Percentiles rank a stretch among this genome's conserved stretches.
phyloP scores from a whole-genome alignment of 768 basidiomycete species.

The Ramaria sp. region DNA sequence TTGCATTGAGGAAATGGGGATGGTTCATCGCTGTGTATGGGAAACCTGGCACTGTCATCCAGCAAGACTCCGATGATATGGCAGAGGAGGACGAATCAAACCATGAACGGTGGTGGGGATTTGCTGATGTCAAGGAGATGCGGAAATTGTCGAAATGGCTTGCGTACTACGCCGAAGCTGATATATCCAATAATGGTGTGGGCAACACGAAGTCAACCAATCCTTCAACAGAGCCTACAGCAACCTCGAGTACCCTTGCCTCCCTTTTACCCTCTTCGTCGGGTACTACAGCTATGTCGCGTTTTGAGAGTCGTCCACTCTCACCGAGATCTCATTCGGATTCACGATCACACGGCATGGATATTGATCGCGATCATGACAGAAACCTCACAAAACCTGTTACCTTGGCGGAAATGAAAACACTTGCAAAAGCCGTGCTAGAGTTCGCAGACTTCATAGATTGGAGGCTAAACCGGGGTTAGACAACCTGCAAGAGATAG shows the following conservation, averaged over 20 bases:
- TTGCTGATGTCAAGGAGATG: conserved; percentile 57
- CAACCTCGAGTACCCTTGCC: not conserved
- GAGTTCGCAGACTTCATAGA: conserved; percentile 7
- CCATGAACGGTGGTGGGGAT: conserved; percentile 64
- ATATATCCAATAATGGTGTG: conserved; percentile 17
- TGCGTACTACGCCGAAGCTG: conserved; percentile 30
- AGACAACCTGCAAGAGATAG: not conserved
- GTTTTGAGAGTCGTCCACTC: not conserved
- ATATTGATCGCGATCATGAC: not conserved
- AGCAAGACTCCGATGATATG: conserved; percentile 16
- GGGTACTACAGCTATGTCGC: not conserved
- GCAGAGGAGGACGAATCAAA: conserved; percentile 24
- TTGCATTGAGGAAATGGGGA: conserved; percentile 47
- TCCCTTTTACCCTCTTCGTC: not conserved
- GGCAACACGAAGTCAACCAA: conserved; percentile 14
- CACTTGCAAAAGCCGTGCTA: conserved; percentile 1
- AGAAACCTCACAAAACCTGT: not conserved
- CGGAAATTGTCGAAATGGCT: conserved; percentile 57
- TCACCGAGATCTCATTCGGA: not conserved
- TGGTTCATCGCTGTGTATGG: conserved; percentile 78
- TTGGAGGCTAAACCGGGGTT: conserved; percentile 3
- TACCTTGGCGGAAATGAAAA: conserved; percentile 6
- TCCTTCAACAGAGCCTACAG: conserved; percentile 5
- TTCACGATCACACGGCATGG: not conserved
- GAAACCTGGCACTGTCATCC: conserved; percentile 27